These are phyloP conservation scores for Ustilago shanxiensis DNA, from an alignment of 1,284 basidiomycete genomes.

Conservation along the genomic window DNA sequence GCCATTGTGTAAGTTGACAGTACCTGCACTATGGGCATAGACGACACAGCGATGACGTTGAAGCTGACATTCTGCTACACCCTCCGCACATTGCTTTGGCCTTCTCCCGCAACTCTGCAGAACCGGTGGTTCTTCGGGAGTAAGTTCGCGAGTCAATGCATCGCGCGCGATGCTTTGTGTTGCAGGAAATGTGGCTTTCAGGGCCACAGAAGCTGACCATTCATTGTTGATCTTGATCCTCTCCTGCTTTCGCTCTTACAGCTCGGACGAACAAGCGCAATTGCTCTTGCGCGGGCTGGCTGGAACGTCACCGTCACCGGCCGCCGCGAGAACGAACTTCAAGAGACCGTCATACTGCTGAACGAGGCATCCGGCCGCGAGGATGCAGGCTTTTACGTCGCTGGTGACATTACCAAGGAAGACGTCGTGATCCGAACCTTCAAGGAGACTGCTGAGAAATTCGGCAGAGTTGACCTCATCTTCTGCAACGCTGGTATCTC, in stretches of 20 bases:
- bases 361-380: conserved; percentile 29
- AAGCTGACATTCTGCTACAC: neutral
- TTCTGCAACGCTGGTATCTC: conserved; percentile 62
- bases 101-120: neutral
- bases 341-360: conserved; percentile 33
- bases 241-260: conserved; percentile 7
- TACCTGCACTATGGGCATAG: neutral
- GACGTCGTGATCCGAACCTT: conserved; percentile 47
- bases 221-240: too few species aligned
- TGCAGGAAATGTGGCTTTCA: neutral
- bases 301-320: conserved; percentile 62
- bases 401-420: conserved; percentile 56
- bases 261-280: conserved; percentile 53
- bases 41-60: neutral
- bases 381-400: conserved; percentile 23
- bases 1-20: conserved; percentile 59
- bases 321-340: conserved; percentile 40
- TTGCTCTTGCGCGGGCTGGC: conserved; percentile 52
- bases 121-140: conserved; percentile 51
- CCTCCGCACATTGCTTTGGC: neutral
- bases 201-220: neutral
- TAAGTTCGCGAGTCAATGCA: conserved; percentile 10
- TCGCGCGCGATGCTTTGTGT: neutral
- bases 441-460: conserved; percentile 38
- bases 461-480: conserved; percentile 56